A percentile compares a stretch with the other conserved stretches of the same genome.
phyloP scores from a whole-genome alignment of 1,284 basidiomycete genomes.

The Volvariella surrecta region DNA sequence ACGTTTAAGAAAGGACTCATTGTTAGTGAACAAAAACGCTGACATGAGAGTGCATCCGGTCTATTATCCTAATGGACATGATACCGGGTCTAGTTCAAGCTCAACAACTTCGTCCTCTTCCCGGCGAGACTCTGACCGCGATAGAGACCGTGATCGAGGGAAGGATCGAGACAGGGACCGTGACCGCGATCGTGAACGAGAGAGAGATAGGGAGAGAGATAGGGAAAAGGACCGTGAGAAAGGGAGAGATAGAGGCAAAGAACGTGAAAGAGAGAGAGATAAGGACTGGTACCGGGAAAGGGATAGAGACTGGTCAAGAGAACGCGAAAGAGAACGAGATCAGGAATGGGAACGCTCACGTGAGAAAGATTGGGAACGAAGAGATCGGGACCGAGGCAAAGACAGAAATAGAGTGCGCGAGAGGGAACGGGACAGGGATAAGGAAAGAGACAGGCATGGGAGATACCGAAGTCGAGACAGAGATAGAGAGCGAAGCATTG shows the following conservation, averaged over 20 bases:
- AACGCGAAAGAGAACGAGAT: neutral
- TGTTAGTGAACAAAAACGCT: neutral
- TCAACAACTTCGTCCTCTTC: neutral
- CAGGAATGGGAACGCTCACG: neutral
- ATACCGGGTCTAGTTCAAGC: neutral
- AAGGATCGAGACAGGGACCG: neutral
- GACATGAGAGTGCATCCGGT: neutral
- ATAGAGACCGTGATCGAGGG: neutral
- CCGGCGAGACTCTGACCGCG: neutral
- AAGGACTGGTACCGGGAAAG: too few relatives aligned
- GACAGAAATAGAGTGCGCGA: slow-evolving; percentile 1
- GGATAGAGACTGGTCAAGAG: too few relatives aligned
- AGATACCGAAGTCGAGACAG: neutral
- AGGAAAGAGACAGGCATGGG: neutral
- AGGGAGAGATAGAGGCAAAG: too few relatives aligned
- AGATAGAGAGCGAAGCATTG: too few relatives aligned
- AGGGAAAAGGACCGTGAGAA: too few relatives aligned
- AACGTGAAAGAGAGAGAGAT: too few relatives aligned
- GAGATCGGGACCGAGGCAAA: slow-evolving; percentile 1
- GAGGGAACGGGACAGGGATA: slow-evolving; percentile 4
- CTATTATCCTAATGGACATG: too few relatives aligned
- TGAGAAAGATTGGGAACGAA: neutral
- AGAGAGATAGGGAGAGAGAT: too few relatives aligned
- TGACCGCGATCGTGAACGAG: too few relatives aligned
- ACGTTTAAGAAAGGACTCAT: neutral